Evolutionary conservation across 495 filamentous ascomycete genomes (phyloP).

Genomic region (Trichoderma erinaceum): DNA sequence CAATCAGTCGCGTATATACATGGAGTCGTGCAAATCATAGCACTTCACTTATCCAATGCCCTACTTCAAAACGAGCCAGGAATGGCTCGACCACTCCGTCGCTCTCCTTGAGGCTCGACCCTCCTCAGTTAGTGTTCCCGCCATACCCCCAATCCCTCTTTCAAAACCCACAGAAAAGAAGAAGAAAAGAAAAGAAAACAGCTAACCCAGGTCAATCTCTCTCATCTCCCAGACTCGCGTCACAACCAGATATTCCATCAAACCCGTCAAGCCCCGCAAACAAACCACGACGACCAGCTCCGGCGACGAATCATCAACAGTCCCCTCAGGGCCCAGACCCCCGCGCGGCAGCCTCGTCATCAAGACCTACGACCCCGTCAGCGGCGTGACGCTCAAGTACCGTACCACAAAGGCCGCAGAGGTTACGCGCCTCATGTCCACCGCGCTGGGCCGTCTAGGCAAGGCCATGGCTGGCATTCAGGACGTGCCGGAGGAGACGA

Average conservation of each 20-base stretch:
- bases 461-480: constrained; percentile 58
- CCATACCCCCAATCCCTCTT: background rate
- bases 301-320: constrained; percentile 4
- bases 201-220: constrained; percentile 17
- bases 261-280: constrained; percentile 33
- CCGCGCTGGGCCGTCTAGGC: constrained; percentile 58
- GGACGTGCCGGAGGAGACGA: constrained; percentile 30
- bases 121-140: constrained; percentile 25
- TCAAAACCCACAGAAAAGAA: too few species aligned
- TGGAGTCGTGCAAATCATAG: background rate
- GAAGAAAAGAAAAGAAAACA: constrained; percentile 15
- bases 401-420: constrained; percentile 85
- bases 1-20: background rate
- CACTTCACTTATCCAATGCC: constrained; percentile 27
- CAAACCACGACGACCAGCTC: constrained; percentile 19
- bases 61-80: constrained; percentile 39
- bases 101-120: constrained; percentile 36
- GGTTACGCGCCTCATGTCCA: constrained; percentile 71
- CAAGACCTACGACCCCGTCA: constrained; percentile 82
- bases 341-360: constrained; percentile 63
- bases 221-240: constrained; percentile 58
- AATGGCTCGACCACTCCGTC: constrained; percentile 36
- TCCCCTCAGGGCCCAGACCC: constrained; percentile 20
- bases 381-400: constrained; percentile 83
- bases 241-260: constrained; percentile 78